A percentile compares a stretch with the other conserved stretches of the same genome.
Evolutionary conservation across 2,329 filamentous ascomycete species (phyloP).

Genomic region (Hirsutella thompsonii): DNA sequence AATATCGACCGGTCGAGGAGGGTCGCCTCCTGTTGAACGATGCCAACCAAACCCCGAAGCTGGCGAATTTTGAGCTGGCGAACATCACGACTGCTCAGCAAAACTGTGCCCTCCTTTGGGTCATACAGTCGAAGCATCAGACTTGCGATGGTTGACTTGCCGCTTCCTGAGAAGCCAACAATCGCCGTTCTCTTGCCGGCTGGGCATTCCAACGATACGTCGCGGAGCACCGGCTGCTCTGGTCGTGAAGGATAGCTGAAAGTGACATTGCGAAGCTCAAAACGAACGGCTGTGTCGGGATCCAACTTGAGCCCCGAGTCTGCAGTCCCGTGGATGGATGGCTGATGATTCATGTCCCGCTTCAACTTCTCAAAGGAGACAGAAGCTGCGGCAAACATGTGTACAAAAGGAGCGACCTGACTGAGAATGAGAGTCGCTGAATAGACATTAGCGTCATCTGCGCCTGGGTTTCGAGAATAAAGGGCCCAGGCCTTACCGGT

Average conservation of each 20-base stretch:
- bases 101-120: slow-evolving; percentile 32
- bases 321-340: not conserved
- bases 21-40: slow-evolving; percentile 33
- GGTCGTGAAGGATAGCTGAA: slow-evolving; percentile 32
- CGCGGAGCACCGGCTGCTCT: slow-evolving; percentile 26
- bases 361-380: not conserved
- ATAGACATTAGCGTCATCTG: too few relatives aligned
- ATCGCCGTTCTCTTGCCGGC: slow-evolving; percentile 38
- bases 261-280: slow-evolving; percentile 21
- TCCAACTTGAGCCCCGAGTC: not conserved
- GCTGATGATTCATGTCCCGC: not conserved
- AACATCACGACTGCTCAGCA: slow-evolving; percentile 34
- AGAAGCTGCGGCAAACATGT: not conserved
- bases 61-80: slow-evolving; percentile 31
- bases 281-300: not conserved
- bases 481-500: too few relatives aligned
- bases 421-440: not conserved
- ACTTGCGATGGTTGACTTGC: slow-evolving; percentile 42
- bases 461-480: too few relatives aligned
- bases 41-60: slow-evolving; percentile 26
- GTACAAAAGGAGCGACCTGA: not conserved
- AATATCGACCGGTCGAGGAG: slow-evolving; percentile 32
- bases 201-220: slow-evolving; percentile 32
- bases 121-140: slow-evolving; percentile 46
- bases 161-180: slow-evolving; percentile 44